Conservation (phyloP, 129 eudicot genomes). For the Escallonia rubra region DNA sequence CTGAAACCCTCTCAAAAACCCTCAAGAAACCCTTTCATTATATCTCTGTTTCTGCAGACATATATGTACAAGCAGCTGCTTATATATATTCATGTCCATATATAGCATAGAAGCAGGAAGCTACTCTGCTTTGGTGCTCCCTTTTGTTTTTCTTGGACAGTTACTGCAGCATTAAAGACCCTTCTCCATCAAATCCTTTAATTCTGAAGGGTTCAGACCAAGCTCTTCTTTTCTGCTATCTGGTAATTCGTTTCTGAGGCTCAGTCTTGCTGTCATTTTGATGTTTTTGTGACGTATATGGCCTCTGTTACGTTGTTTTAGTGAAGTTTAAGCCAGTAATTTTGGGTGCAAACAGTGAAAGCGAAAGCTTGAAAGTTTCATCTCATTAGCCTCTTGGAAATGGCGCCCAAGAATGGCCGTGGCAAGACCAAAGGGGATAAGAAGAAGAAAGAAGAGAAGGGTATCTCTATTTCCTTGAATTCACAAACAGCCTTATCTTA, state of each 20-base stretch:
- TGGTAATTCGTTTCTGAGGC: constrained; percentile 31
- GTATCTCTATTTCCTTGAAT: constrained; percentile 21
- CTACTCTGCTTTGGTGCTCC: constrained; percentile 14
- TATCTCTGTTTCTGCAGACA: constrained; percentile 14
- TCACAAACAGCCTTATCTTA: not conserved
- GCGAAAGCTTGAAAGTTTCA: constrained; percentile 2
- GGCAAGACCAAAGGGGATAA: constrained; percentile 94
- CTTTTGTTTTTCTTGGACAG: constrained; percentile 11
- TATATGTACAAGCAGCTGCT: not conserved
- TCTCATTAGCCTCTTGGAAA: constrained; percentile 32
- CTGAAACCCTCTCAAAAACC: constrained; percentile 25
- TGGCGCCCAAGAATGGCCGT: constrained; percentile 97
- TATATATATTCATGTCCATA: not conserved
- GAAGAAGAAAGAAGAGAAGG: constrained; percentile 99
- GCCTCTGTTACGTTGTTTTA: constrained; percentile 3
- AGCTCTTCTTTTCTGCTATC: constrained; percentile 7
- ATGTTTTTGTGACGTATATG: not conserved
- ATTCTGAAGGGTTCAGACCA: not conserved
- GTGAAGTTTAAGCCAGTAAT: not conserved
- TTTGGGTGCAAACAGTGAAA: no score
- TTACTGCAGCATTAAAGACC: constrained; percentile 31
- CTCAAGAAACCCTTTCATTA: not conserved
- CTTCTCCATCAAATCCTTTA: constrained; percentile 11
- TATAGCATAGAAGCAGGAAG: not conserved
- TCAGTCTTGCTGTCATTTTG: not conserved